These are phyloP conservation scores for Dictyophora rubrovolvata DNA, from an alignment of 768 basidiomycete genomes.

Conservation along the genomic window DNA sequence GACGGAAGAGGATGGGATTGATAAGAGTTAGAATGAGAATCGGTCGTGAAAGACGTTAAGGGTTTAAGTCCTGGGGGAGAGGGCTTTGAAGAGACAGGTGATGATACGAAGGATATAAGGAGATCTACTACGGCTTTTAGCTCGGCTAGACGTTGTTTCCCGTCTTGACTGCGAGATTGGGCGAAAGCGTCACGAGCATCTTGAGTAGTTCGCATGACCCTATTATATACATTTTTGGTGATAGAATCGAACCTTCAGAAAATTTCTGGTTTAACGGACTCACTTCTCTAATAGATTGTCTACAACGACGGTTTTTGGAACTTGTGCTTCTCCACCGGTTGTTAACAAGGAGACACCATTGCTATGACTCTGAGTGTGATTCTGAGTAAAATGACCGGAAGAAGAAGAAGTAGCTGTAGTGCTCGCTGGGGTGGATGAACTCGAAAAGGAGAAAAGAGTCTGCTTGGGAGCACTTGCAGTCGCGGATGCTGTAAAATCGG, in stretches of 20 bases:
- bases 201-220: slow-evolving; percentile 5
- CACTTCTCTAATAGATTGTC: slow-evolving; percentile 5
- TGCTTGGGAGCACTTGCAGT: neutral
- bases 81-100: neutral
- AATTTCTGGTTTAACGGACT: neutral
- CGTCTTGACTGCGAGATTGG: slow-evolving; percentile 1
- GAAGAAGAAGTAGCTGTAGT: neutral
- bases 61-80: neutral
- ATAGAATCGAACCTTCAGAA: neutral
- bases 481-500: neutral
- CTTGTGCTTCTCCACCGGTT: neutral
- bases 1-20: neutral
- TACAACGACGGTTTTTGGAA: slow-evolving; percentile 4
- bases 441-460: neutral
- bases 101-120: neutral
- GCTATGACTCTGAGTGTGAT: neutral
- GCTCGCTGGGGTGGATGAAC: neutral
- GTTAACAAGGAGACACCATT: neutral
- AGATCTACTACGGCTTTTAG: slow-evolving; percentile 9
- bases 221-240: too few species aligned
- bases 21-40: slow-evolving; percentile 2
- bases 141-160: slow-evolving; percentile 7
- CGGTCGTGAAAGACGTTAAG: neutral
- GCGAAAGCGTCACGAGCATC: slow-evolving; percentile 8
- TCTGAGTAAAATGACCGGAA: neutral